Evolutionary conservation across 148 eudicot species (phyloP).

Genomic region (Chenopodium album): DNA sequence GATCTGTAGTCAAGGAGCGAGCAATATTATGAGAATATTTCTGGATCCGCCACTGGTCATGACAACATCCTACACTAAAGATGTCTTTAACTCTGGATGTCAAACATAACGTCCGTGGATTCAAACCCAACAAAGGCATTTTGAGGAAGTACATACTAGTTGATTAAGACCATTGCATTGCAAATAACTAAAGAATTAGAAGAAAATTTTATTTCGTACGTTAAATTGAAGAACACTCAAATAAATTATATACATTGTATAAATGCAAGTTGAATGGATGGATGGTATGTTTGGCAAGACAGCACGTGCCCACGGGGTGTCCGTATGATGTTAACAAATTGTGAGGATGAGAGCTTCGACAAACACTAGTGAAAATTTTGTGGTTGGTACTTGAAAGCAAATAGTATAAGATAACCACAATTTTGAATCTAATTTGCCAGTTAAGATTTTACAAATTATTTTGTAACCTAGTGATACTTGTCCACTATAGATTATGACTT

Average conservation of each 20-base stretch:
- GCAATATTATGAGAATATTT: background rate
- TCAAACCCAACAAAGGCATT: conserved; percentile 14
- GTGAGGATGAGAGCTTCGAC: conserved; percentile 9
- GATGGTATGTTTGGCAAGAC: background rate
- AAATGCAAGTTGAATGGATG: background rate
- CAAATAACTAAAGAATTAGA: background rate
- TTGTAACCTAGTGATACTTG: background rate
- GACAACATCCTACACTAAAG: conserved; percentile 1
- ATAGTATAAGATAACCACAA: conserved; percentile 14
- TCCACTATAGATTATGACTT: background rate
- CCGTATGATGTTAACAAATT: background rate
- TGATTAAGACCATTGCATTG: background rate
- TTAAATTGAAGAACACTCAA: background rate
- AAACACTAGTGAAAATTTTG: conserved; percentile 7
- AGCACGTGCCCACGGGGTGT: conserved; percentile 10
- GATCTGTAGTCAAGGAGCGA: conserved; percentile 1
- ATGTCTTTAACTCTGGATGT: conserved; percentile 19
- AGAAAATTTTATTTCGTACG: too few relatives aligned
- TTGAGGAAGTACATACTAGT: background rate
- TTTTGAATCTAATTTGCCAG: background rate
- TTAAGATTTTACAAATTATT: background rate
- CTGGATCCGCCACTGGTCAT: background rate
- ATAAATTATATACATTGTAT: background rate
- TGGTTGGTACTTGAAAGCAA: background rate
- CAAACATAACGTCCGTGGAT: conserved; percentile 20